Conservation (phyloP, 768 basidiomycete species). For the Stropharia rugosoannulata region DNA sequence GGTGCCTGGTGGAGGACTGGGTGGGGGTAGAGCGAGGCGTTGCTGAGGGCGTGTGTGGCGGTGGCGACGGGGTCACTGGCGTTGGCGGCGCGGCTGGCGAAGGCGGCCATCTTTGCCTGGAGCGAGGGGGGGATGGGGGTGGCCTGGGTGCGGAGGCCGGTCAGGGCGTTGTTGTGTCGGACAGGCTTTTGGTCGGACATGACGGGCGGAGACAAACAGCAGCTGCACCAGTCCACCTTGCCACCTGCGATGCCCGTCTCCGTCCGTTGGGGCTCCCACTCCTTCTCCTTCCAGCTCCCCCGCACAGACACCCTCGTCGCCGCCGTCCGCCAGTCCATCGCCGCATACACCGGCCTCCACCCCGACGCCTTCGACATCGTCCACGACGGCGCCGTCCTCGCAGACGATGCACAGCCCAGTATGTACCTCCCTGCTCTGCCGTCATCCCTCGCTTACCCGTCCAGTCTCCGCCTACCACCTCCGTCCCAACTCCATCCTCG, state of each 20-base stretch:
- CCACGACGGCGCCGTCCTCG: slow-evolving; percentile 88
- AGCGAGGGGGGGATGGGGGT: slow-evolving; percentile 86
- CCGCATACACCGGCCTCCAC: slow-evolving; percentile 74
- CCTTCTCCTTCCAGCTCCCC: slow-evolving; percentile 49
- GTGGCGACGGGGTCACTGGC: slow-evolving; percentile 34
- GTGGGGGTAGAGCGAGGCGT: slow-evolving; percentile 25
- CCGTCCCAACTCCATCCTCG: slow-evolving; percentile 64
- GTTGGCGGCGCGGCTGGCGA: slow-evolving; percentile 30
- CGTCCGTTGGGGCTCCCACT: slow-evolving; percentile 46
- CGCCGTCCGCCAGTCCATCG: slow-evolving; percentile 57
- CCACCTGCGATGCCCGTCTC: slow-evolving; percentile 37
- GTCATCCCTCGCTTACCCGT: slow-evolving; percentile 12
- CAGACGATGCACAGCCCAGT: slow-evolving; percentile 73
- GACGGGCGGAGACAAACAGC: neutral
- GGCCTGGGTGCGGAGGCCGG: slow-evolving; percentile 42
- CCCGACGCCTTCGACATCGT: slow-evolving; percentile 79
- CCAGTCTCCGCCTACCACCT: slow-evolving; percentile 77
- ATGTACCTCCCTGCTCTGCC: slow-evolving; percentile 24
- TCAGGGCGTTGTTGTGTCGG: slow-evolving; percentile 26
- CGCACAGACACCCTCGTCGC: slow-evolving; percentile 58
- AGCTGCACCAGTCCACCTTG: too few relatives aligned
- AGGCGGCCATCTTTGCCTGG: slow-evolving; percentile 93
- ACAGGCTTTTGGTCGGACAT: slow-evolving; percentile 22
- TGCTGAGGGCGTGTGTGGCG: slow-evolving; percentile 37
- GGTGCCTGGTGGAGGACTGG: slow-evolving; percentile 14